Evolutionary conservation across 2,329 filamentous ascomycete genomes (phyloP).

Genomic region (Fusarium sp.): DNA sequence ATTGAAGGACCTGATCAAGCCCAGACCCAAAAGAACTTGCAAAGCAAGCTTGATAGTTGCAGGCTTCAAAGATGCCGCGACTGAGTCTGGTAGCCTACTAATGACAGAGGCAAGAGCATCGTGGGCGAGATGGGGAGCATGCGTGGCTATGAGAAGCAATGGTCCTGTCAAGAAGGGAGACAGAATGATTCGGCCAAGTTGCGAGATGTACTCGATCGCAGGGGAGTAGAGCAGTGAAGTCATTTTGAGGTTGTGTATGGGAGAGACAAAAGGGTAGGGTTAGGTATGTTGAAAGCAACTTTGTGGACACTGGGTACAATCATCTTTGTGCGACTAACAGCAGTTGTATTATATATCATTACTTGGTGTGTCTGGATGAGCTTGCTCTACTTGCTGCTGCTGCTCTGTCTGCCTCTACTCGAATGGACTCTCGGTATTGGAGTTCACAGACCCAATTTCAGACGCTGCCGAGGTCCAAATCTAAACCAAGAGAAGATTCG

Average conservation of each 20-base stretch:
- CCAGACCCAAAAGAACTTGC: slow-evolving; percentile 38
- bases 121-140: slow-evolving; percentile 25
- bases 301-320: not conserved
- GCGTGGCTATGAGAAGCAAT: slow-evolving; percentile 25
- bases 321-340: not conserved
- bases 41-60: slow-evolving; percentile 13
- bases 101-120: slow-evolving; percentile 18
- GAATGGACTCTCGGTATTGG: not conserved
- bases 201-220: slow-evolving; percentile 10
- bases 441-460: not conserved
- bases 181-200: slow-evolving; percentile 7
- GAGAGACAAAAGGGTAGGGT: not conserved
- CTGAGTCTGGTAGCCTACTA: slow-evolving; percentile 9
- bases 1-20: slow-evolving; percentile 41
- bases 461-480: not conserved
- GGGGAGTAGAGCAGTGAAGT: slow-evolving; percentile 40
- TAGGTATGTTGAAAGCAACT: not conserved
- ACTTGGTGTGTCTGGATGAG: not conserved
- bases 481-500: not conserved
- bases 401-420: not conserved
- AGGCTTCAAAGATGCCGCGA: slow-evolving; percentile 15
- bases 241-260: slow-evolving; percentile 16
- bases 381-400: not conserved
- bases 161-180: slow-evolving; percentile 37
- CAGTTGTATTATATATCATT: not conserved